Evolutionary conservation across 176 grass and related monocot species (phyloP), one percentile per base, ranked within the genome.

Genomic region (Raddia distichophylla): DNA sequence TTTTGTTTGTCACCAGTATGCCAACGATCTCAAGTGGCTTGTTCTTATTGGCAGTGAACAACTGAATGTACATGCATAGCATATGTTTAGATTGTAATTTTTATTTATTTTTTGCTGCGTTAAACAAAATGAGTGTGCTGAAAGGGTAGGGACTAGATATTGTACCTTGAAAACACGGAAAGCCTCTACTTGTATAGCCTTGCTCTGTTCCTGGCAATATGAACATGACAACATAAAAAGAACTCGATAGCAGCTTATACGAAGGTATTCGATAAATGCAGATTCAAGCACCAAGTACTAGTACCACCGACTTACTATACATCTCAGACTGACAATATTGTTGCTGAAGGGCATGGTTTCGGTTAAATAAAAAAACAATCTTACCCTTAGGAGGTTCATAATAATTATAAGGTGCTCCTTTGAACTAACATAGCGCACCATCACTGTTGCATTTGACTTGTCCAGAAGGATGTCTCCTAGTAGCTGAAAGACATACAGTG

Each of bases 321-420:
- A 79, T 40, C n/a, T 78, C 3, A 16, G 8, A 34, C 1, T 33
- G 46, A 40, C 37, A 40, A 18, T 43, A 42, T 3, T 1, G 6
- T 17, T 69, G n/a, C 6, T 43, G 42, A 75, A 22, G 17, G 54
- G 19, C 57, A 64, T 16, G 68, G 16, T 52, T 61, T 50, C 51
- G 17, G 40, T 50, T 51, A 35, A 5, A 0, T 56, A 34, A 76
- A 82, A 76, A 60, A 13, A 34, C 37, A 49, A 32, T 48, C 71
- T 78, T 86, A 94, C 86, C 84, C 92, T 89, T 68, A 94, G 54
- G 69, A 91, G 89, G 75, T 91, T 91, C 92, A 94, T 94, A 33
- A 87, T 56, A 55, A 94, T 81, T 50, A 79, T 85, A 17, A 94
- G 92, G 44, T 94, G 72, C 69, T 89, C 77, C 65, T 85, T 94